A percentile compares a stretch with the other conserved stretches of the same genome.
These are phyloP conservation scores for Cenchrus fungigraminus DNA, from an alignment of 176 grass and related monocot species.

Conservation along the genomic window DNA sequence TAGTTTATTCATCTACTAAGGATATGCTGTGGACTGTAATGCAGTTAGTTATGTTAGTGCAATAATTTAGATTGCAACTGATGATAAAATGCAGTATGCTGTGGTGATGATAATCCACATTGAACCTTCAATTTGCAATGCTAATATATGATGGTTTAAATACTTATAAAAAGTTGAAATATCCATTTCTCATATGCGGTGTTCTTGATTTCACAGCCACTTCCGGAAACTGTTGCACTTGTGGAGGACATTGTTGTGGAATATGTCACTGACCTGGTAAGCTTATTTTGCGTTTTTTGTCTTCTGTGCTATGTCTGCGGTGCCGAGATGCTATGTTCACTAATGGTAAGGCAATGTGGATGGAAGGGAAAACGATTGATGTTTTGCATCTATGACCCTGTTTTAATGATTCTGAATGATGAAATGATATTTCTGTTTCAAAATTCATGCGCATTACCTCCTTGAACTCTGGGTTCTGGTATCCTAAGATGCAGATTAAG, in stretches of 20 bases:
- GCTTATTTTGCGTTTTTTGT: slow-evolving; percentile 16
- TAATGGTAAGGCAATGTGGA: neutral
- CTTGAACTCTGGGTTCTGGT: neutral
- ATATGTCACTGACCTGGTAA: slow-evolving; percentile 97
- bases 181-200: neutral
- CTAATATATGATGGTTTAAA: neutral
- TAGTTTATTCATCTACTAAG: neutral
- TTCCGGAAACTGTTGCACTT: slow-evolving; percentile 93
- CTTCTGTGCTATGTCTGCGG: neutral
- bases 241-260: slow-evolving; percentile 97
- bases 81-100: neutral
- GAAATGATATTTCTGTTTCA: neutral
- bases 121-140: neutral
- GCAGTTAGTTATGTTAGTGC: neutral
- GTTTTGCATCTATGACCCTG: neutral
- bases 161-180: neutral
- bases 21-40: neutral
- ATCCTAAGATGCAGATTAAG: neutral
- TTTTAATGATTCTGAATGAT: slow-evolving; percentile 10
- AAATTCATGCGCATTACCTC: neutral
- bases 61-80: slow-evolving; percentile 26
- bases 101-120: neutral
- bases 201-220: slow-evolving; percentile 69
- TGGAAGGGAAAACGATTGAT: neutral
- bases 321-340: neutral